Evolutionary conservation across 2,329 filamentous ascomycete species (phyloP), one percentile per base, ranked within the genome.

Genomic region (Aspergillus novoparasiticus): DNA sequence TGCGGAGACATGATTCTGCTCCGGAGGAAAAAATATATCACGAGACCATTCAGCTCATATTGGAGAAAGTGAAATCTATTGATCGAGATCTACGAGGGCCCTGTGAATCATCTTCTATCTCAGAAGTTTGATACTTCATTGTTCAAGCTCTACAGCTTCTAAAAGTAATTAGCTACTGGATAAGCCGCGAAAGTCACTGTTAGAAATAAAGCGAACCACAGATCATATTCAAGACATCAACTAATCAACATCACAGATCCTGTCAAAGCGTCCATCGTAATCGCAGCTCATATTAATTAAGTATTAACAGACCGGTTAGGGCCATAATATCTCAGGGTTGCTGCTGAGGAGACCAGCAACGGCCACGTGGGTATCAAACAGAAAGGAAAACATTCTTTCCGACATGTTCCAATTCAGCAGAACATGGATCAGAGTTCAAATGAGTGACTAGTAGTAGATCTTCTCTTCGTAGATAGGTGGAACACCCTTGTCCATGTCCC

Each of bases 391-490:
- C 3, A 23, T 36, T 23, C 19, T 55, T 36, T 39, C 32, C 51
- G n/a, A 55, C 16, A 39, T 23, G 34, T 12, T 39, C 51, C 16
- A 23, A 41, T 34, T 8, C 8, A 34, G n/a, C 34, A 28, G 34
- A 55, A 39, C 32, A 28, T 39, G 36, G 11, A 6, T 19, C 34
- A 55, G 51, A 55, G 6, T 39, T 39, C 32, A 55, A 55, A 55
- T 23, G 51, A 55, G 51, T 41, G 51, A 55, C 51, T 78, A 86
- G 70, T 85, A 86, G 71, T 82, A 79, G 59, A 85, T 70, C 78
- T 85, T 86, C 73, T 86, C 83, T 69, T 84, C 71, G 72, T 84
- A 89, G 67, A 89, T 85, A 4, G 87, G 87, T 54, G 87, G 86
- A 63, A 81, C 73, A 41, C 83, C 86, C 59, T 80, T 82, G 64